A percentile compares a stretch with the other conserved stretches of the same genome.
These are phyloP conservation scores for Ajuga chamaepitys DNA, from an alignment of 257 asterid genomes.

Conservation along the genomic window DNA sequence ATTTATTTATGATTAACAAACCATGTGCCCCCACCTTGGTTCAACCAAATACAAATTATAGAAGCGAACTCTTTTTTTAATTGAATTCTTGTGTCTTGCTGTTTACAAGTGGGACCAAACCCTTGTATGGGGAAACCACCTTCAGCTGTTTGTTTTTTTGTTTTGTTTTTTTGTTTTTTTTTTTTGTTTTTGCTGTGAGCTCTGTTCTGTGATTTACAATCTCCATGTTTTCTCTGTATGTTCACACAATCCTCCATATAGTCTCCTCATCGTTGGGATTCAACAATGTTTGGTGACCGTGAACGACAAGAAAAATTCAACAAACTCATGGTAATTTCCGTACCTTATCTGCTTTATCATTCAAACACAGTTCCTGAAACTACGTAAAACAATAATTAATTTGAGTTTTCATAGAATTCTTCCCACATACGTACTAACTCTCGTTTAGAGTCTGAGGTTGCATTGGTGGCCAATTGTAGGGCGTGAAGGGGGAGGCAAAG, in stretches of 20 bases:
- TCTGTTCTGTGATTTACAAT: constrained; percentile 37
- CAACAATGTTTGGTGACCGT: constrained; percentile 69
- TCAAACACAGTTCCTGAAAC: constrained; percentile 8
- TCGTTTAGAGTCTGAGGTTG: constrained; percentile 98
- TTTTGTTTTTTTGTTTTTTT: not conserved
- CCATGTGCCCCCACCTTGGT: constrained; percentile 1
- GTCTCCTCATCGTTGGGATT: constrained; percentile 83
- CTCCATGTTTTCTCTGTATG: constrained; percentile 29
- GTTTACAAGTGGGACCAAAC: not conserved
- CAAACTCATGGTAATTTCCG: constrained; percentile 91
- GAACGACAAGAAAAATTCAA: constrained; percentile 96
- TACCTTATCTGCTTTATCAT: constrained; percentile 15
- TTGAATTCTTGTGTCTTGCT: too few species aligned
- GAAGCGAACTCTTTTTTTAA: not conserved
- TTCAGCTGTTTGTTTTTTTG: not conserved
- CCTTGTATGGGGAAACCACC: not conserved
- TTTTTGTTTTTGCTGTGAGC: not conserved
- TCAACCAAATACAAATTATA: not conserved
- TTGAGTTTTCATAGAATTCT: constrained; percentile 12
- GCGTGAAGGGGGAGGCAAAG: constrained; percentile 74
- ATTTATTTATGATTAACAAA: not conserved
- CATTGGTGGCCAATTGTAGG: constrained; percentile 99
- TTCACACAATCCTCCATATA: constrained; percentile 32
- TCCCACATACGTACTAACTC: constrained; percentile 76
- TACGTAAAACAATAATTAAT: not conserved